These are phyloP conservation scores for Zelopaecilomyces penicillatus DNA, from an alignment of 2,329 filamentous ascomycete species.

Conservation along the genomic window DNA sequence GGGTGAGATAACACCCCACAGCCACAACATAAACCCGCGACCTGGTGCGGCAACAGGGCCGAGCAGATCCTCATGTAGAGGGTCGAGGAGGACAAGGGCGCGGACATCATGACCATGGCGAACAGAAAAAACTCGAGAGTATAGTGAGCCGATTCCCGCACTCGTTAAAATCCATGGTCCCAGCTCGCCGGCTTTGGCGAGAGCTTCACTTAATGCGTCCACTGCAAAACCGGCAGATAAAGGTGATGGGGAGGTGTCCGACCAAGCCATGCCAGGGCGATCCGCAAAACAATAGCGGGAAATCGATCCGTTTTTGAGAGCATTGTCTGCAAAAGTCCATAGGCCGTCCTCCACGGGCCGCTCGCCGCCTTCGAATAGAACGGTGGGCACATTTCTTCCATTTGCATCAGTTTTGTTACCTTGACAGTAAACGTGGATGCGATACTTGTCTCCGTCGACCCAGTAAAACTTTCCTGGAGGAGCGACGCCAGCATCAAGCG, in stretches of 20 bases:
- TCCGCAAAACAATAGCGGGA: constrained; percentile 91
- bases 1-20: constrained; percentile 76
- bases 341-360: constrained; percentile 69
- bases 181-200: constrained; percentile 69
- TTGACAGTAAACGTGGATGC: constrained; percentile 72
- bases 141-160: constrained; percentile 78
- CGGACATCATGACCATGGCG: constrained; percentile 67
- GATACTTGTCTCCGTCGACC: constrained; percentile 79
- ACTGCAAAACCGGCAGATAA: constrained; percentile 90
- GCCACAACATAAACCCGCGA: constrained; percentile 79
- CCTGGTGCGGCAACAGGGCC: constrained; percentile 55
- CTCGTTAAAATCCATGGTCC: constrained; percentile 86
- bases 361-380: constrained; percentile 80
- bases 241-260: constrained; percentile 86
- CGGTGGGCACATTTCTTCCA: constrained; percentile 57
- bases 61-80: constrained; percentile 81
- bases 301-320: constrained; percentile 73
- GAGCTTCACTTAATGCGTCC: constrained; percentile 78
- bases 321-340: constrained; percentile 69
- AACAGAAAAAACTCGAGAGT: constrained; percentile 84
- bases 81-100: constrained; percentile 79
- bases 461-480: constrained; percentile 67
- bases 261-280: constrained; percentile 79
- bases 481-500: constrained; percentile 66
- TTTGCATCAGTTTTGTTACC: constrained; percentile 57